These are phyloP conservation scores for Dactylellina parvicollis DNA, from an alignment of 2,329 filamentous ascomycete species.

Conservation along the genomic window DNA sequence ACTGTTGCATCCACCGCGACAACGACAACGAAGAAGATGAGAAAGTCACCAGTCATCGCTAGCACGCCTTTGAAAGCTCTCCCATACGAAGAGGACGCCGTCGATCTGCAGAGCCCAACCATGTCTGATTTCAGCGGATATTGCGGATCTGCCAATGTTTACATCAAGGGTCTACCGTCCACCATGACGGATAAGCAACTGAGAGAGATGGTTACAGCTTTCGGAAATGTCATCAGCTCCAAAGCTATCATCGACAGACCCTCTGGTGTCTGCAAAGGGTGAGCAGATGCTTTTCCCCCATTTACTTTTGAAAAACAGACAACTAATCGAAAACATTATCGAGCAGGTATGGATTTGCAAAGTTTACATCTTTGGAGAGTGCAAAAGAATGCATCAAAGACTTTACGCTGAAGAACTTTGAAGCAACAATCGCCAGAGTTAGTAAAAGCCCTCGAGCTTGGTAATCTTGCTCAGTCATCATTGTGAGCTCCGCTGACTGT, in stretches of 20 bases:
- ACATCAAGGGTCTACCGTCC: slow-evolving; percentile 94
- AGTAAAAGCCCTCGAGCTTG: slow-evolving; percentile 59
- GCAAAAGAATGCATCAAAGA: slow-evolving; percentile 96
- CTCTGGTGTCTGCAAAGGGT: slow-evolving; percentile 97
- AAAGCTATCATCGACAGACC: slow-evolving; percentile 98
- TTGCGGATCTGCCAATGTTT: slow-evolving; percentile 92
- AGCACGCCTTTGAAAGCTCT: slow-evolving; percentile 22
- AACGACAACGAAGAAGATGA: neutral
- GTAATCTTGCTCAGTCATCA: neutral
- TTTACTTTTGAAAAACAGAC: neutral
- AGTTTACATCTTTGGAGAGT: slow-evolving; percentile 85
- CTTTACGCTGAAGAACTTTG: slow-evolving; percentile 92
- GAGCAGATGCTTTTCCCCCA: slow-evolving; percentile 59
- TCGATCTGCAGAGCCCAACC: slow-evolving; percentile 13
- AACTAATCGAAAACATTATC: slow-evolving; percentile 31
- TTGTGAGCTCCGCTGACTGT: neutral
- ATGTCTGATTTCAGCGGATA: slow-evolving; percentile 6
- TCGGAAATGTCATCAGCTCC: slow-evolving; percentile 92
- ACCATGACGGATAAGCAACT: slow-evolving; percentile 94
- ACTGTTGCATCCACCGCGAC: slow-evolving; percentile 11
- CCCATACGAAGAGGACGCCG: slow-evolving; percentile 3
- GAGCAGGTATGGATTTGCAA: slow-evolving; percentile 91
- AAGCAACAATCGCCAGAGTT: slow-evolving; percentile 95
- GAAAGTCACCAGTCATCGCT: slow-evolving; percentile 45
- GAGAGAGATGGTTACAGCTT: slow-evolving; percentile 81